A percentile compares a stretch with the other conserved stretches of the same genome.
Conservation (phyloP, 179 eudicot species). For the Heliamphora pulchella region DNA sequence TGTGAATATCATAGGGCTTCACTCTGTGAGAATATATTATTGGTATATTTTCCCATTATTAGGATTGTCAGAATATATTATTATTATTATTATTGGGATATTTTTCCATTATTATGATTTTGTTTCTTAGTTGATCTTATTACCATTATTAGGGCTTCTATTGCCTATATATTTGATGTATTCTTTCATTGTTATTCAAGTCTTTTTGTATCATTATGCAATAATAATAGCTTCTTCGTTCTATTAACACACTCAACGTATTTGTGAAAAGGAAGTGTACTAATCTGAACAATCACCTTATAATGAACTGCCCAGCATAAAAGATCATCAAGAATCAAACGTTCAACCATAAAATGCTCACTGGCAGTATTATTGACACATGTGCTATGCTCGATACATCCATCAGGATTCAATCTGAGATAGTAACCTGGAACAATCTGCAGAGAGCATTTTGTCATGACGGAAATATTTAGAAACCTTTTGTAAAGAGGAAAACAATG, state of each 20-base stretch:
- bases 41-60: too few relatives aligned
- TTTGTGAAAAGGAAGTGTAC: neutral
- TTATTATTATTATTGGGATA: too few relatives aligned
- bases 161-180: too few relatives aligned
- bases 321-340: conserved; percentile 84
- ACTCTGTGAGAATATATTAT: neutral
- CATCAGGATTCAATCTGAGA: conserved; percentile 70
- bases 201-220: too few relatives aligned
- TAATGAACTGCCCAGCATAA: conserved; percentile 79
- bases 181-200: too few relatives aligned
- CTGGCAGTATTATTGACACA: conserved; percentile 88
- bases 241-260: neutral
- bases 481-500: neutral
- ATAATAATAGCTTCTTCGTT: too few relatives aligned
- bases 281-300: conserved; percentile 45
- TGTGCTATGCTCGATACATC: conserved; percentile 69
- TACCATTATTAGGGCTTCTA: too few relatives aligned
- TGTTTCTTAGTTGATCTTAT: too few relatives aligned
- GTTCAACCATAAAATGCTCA: conserved; percentile 96
- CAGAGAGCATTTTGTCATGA: conserved; percentile 16
- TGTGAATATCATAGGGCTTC: neutral
- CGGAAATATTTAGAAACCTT: neutral
- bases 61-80: too few relatives aligned
- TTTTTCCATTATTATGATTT: too few relatives aligned
- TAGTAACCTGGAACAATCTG: conserved; percentile 98